Percentiles rank a stretch among this genome's conserved stretches.
Evolutionary conservation across 2,329 filamentous ascomycete species (phyloP).

Genomic region (Verticillium isaacii): DNA sequence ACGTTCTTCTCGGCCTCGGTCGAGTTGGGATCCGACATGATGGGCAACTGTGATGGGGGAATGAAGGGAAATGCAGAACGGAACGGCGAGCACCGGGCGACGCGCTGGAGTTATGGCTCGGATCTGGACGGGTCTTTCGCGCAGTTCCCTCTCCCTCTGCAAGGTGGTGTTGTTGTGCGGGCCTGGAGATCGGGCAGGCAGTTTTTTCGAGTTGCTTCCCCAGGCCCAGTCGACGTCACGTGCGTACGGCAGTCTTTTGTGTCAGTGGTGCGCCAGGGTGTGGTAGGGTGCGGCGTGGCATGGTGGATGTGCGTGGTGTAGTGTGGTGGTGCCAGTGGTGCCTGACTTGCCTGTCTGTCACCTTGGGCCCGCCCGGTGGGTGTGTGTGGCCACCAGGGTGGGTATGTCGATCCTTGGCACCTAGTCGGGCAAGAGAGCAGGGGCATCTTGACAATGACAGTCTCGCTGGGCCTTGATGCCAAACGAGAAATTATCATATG

Average conservation of each 20-base stretch:
- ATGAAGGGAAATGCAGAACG: not conserved
- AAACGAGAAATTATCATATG: too few relatives aligned
- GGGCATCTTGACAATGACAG: too few relatives aligned
- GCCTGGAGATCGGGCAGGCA: not conserved
- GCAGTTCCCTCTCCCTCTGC: not conserved
- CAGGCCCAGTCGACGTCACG: not conserved
- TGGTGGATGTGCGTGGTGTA: too few relatives aligned
- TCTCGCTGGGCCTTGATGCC: too few relatives aligned
- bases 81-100: not conserved
- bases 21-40: slow-evolving; percentile 80
- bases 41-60: slow-evolving; percentile 33
- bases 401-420: not conserved
- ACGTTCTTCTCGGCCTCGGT: slow-evolving; percentile 98
- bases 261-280: not conserved
- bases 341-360: not conserved
- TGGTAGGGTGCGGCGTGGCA: too few relatives aligned
- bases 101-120: not conserved
- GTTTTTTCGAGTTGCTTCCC: not conserved
- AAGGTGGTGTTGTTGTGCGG: not conserved
- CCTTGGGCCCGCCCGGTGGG: not conserved
- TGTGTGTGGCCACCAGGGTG: not conserved
- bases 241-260: not conserved
- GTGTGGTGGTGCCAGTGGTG: too few relatives aligned
- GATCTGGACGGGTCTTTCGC: not conserved
- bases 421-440: too few relatives aligned